These are phyloP conservation scores for Pharus latifolius DNA, from an alignment of 176 grass and related monocot species.

Conservation along the genomic window DNA sequence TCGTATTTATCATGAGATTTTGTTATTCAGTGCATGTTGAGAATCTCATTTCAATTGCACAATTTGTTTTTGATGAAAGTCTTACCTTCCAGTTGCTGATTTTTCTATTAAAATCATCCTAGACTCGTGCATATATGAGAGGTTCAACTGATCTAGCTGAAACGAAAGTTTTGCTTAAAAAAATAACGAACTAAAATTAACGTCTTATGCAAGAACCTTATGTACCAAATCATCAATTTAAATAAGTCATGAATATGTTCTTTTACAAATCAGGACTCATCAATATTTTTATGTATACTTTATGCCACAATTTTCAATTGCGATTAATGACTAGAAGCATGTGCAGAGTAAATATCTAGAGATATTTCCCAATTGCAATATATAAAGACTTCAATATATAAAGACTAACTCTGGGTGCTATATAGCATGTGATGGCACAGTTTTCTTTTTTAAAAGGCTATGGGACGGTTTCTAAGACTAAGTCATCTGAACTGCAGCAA, in stretches of 20 bases:
- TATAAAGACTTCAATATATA: neutral
- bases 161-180: too few relatives aligned
- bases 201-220: neutral
- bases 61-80: neutral
- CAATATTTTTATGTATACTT: neutral
- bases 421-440: neutral
- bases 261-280: neutral
- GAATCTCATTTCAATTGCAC: neutral
- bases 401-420: neutral
- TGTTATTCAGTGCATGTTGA: neutral
- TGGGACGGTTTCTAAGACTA: neutral
- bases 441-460: too few relatives aligned
- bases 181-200: neutral
- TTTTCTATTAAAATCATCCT: neutral
- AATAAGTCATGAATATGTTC: neutral
- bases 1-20: neutral
- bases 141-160: neutral
- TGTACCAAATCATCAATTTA: neutral
- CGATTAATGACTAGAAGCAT: neutral
- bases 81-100: neutral
- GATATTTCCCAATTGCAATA: neutral
- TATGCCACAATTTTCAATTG: neutral
- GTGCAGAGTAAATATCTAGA: neutral
- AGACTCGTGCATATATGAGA: neutral
- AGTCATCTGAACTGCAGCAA: constrained; percentile 36